phyloP scores from a whole-genome alignment of 352 stramenopile species.

The Aphanomyces stellatus region DNA sequence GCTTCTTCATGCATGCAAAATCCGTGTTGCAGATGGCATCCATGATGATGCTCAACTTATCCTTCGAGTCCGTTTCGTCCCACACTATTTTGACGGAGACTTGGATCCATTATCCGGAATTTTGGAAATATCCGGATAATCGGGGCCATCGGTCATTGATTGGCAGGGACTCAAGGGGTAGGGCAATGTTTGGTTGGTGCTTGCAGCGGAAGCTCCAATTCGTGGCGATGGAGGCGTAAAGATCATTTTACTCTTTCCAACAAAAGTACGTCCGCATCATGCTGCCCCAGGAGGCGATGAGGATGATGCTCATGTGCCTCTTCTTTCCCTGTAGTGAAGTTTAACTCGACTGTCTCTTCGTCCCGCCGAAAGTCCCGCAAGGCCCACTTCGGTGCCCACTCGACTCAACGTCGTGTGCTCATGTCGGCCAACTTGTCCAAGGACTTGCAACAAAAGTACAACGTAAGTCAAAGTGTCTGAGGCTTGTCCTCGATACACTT shows the following conservation, averaged over 20 bases:
- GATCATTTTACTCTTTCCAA: constrained; percentile 16
- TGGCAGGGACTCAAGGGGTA: neutral
- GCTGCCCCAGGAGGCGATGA: neutral
- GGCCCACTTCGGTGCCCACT: constrained; percentile 98
- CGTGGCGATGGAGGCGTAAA: neutral
- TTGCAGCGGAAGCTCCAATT: neutral
- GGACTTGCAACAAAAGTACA: constrained; percentile 99
- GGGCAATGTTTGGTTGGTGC: neutral
- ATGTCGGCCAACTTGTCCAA: constrained; percentile 98
- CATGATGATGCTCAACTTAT: too few relatives aligned
- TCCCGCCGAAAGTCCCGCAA: constrained; percentile 98
- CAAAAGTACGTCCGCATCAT: neutral
- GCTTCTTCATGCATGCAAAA: too few relatives aligned
- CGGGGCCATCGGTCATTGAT: neutral
- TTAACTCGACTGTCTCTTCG: constrained; percentile 90
- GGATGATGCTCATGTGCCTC: neutral
- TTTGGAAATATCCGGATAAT: neutral
- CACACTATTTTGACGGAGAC: too few relatives aligned
- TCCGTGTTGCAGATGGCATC: too few relatives aligned
- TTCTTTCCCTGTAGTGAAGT: constrained; percentile 65
- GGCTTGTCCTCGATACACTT: constrained; percentile 45
- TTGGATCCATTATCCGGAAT: constrained; percentile 10
- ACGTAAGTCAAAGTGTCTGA: constrained; percentile 86
- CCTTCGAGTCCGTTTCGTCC: too few relatives aligned
- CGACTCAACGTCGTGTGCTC: constrained; percentile 91